Base-by-base conservation (phyloP, 139 green algal genomes). In the Chlorella sp. region DNA sequence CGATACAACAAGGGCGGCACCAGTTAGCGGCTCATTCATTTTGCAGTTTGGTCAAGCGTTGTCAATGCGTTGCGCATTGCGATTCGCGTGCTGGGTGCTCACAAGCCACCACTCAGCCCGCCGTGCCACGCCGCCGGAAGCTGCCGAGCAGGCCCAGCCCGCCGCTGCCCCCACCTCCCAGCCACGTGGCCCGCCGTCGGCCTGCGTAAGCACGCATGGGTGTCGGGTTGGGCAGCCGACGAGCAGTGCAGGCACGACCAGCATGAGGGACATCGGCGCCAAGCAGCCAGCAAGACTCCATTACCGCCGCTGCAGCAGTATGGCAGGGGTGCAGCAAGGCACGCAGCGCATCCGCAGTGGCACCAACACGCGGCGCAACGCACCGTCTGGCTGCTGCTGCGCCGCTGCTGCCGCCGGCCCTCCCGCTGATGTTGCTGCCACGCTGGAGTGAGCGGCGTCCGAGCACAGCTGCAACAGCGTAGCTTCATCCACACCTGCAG, bases 401-500 rank as follows among this genome's bases (percentile, higher is more conserved):
- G 20, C 41, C 30, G 43, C 40, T 28, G 58, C 41, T 69, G 77
- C 73, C 73, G 77, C 77, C 3, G 43, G 28, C 43, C 14, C 40
- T 9, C 43, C 56, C 4, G 38, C 77, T 3, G 51, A 60, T 20
- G 51, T 16, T 16, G 51, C 77, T 0, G 58, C 77, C 38, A 58
- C 77, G 8, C 13, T 6, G 4, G 77, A 83, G 40, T 60, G 40
- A 9, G 64, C 58, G 9, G 77, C 56, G 1, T n/a, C 60, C 28
- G 28, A 73, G 77, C 77, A 83, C 40, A 83, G 77, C 77, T 73
- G 58, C 40, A 41, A 40, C 58, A 83, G 41, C 40, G 77, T 58
- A 26, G 38, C 56, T 0, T 54, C 56, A 7, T 58, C 77, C 40
- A 83, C 38, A 28, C 77, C 77, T 60, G 51, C 51, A 24, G 51